Conservation (phyloP, 2,329 filamentous ascomycete genomes). For the Claviceps sp. region DNA sequence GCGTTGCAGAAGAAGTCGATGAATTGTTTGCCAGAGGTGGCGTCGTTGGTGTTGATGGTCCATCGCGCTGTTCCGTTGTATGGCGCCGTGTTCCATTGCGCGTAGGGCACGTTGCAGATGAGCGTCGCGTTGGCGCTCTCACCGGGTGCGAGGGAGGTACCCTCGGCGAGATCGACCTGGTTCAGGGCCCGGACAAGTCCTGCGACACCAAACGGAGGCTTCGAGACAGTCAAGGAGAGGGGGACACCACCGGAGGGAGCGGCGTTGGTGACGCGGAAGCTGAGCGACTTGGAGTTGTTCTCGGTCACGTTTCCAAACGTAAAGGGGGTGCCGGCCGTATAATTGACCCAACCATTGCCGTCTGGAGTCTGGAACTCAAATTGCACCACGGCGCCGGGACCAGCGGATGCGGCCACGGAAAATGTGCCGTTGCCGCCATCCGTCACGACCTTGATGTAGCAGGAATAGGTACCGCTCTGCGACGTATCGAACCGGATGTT, state of each 20-base stretch:
- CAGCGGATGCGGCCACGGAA: slow-evolving; percentile 34
- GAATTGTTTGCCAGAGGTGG: slow-evolving; percentile 34
- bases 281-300: slow-evolving; percentile 32
- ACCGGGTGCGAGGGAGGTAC: slow-evolving; percentile 34
- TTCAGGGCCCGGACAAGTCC: slow-evolving; percentile 42
- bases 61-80: slow-evolving; percentile 35
- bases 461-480: slow-evolving; percentile 31
- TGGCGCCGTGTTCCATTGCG: slow-evolving; percentile 41
- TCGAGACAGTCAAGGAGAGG: slow-evolving; percentile 45
- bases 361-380: slow-evolving; percentile 42
- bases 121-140: slow-evolving; percentile 37
- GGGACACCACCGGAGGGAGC: slow-evolving; percentile 30
- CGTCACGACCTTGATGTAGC: slow-evolving; percentile 33
- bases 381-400: slow-evolving; percentile 32
- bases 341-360: slow-evolving; percentile 36
- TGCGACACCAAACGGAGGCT: slow-evolving; percentile 43
- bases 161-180: slow-evolving; percentile 43
- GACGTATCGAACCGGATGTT: slow-evolving; percentile 34
- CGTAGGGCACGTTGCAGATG: slow-evolving; percentile 41
- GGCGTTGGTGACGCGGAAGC: slow-evolving; percentile 39
- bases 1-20: slow-evolving; percentile 39
- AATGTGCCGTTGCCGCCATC: slow-evolving; percentile 35
- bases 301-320: slow-evolving; percentile 42
- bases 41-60: slow-evolving; percentile 46
- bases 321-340: slow-evolving; percentile 29